A percentile compares a stretch with the other conserved stretches of the same genome.
These are phyloP conservation scores for Coniochaeta sp. DNA, from an alignment of 2,329 filamentous ascomycete genomes.

Conservation along the genomic window DNA sequence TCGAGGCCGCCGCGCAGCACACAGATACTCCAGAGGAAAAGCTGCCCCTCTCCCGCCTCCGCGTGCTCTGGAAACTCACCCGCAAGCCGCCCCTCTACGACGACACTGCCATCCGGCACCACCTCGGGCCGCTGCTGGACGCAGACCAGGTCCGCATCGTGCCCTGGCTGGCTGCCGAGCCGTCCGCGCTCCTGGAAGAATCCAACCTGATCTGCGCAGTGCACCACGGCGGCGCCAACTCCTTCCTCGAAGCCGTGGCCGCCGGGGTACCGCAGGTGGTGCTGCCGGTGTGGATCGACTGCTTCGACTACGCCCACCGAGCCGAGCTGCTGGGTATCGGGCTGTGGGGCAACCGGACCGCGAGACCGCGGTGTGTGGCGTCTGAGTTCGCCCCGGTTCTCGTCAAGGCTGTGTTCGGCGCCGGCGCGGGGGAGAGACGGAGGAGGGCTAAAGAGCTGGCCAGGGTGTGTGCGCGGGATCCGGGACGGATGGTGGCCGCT, in stretches of 20 bases:
- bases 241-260: constrained; percentile 29
- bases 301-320: constrained; percentile 36
- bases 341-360: constrained; percentile 8
- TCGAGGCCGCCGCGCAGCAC: constrained; percentile 17
- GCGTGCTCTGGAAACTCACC: constrained; percentile 30
- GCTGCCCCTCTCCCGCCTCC: constrained; percentile 10
- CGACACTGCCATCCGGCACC: constrained; percentile 8
- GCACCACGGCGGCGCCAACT: constrained; percentile 40
- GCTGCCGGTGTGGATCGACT: constrained; percentile 36
- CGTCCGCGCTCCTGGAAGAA: constrained; percentile 25
- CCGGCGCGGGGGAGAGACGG: neutral
- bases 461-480: neutral
- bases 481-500: neutral
- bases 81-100: constrained; percentile 3
- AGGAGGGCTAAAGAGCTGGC: neutral
- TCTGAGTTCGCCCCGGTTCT: neutral
- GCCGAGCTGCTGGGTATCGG: constrained; percentile 36
- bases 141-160: constrained; percentile 25
- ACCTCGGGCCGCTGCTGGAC: constrained; percentile 18
- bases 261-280: constrained; percentile 36
- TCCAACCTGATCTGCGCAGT: constrained; percentile 30
- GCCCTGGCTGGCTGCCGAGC: constrained; percentile 31
- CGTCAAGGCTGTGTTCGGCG: neutral
- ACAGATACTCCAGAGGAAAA: neutral
- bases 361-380: neutral